Conservation (phyloP, 768 basidiomycete species). For the Mrakia hoshinonis region DNA sequence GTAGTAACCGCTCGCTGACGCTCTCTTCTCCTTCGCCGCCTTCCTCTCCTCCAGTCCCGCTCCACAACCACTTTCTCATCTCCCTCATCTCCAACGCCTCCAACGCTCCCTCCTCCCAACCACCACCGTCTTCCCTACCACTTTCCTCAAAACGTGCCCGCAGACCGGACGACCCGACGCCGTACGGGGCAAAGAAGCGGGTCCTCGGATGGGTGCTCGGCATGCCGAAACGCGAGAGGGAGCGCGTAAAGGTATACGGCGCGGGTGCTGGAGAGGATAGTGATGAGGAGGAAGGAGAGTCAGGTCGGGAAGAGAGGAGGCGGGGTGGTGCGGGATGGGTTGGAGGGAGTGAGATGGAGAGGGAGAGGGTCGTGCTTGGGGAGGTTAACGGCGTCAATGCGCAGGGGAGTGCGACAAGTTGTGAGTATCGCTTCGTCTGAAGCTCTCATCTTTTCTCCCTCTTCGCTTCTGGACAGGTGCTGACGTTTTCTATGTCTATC, state of each 20-base stretch:
- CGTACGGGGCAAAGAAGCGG: constrained; percentile 26
- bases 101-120: constrained; percentile 1
- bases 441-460: neutral
- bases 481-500: neutral
- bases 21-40: neutral
- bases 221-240: constrained; percentile 23
- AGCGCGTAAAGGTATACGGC: neutral
- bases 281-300: neutral
- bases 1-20: neutral
- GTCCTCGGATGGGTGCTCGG: constrained; percentile 26
- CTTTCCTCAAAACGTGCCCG: constrained; percentile 8
- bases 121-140: neutral
- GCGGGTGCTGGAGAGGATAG: neutral
- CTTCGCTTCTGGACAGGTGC: neutral
- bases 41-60: constrained; percentile 14
- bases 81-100: constrained; percentile 25
- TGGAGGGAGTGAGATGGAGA: constrained; percentile 19
- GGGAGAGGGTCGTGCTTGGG: constrained; percentile 17
- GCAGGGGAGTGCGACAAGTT: neutral
- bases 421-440: neutral
- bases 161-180: constrained; percentile 24
- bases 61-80: constrained; percentile 28
- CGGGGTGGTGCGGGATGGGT: constrained; percentile 22
- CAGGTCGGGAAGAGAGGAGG: constrained; percentile 14
- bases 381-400: neutral